A percentile compares a stretch with the other conserved stretches of the same genome.
phyloP scores from a whole-genome alignment of 2,329 filamentous ascomycete species.

The Colletotrichum lentis region DNA sequence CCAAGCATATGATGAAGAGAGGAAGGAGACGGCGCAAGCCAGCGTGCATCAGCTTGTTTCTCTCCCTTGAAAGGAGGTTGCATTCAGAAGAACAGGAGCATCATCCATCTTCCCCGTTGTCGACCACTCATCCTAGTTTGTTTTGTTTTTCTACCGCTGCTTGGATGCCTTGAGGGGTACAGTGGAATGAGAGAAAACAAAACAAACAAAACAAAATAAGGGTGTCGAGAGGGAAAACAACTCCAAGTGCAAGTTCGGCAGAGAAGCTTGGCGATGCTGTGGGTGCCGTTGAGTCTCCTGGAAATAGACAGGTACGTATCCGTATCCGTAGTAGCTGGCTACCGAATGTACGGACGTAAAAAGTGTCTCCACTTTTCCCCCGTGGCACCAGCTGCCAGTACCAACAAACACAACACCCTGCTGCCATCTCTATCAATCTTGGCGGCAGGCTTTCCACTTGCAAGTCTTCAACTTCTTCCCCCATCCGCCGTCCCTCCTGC shows the following conservation, averaged over 20 bases:
- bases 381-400: neutral
- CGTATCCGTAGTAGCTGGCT: too few relatives aligned
- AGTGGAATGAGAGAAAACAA: neutral
- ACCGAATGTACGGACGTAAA: slow-evolving; percentile 3
- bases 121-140: neutral
- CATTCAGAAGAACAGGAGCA: too few relatives aligned
- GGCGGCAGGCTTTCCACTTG: slow-evolving; percentile 11
- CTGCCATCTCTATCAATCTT: neutral
- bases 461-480: slow-evolving; percentile 1
- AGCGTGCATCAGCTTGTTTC: neutral
- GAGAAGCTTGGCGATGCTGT: neutral
- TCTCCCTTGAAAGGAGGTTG: neutral
- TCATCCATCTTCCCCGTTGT: neutral
- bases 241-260: neutral
- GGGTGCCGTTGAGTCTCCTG: neutral
- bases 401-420: neutral
- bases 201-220: neutral
- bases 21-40: neutral
- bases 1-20: neutral
- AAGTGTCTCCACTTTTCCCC: slow-evolving; percentile 11
- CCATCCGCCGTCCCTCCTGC: neutral
- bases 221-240: neutral
- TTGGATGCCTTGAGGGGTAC: neutral
- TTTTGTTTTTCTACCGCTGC: neutral
- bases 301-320: too few relatives aligned